Evolutionary conservation across 2,329 filamentous ascomycete genomes (phyloP).

Genomic region (Ceratocystiopsis sp.): DNA sequence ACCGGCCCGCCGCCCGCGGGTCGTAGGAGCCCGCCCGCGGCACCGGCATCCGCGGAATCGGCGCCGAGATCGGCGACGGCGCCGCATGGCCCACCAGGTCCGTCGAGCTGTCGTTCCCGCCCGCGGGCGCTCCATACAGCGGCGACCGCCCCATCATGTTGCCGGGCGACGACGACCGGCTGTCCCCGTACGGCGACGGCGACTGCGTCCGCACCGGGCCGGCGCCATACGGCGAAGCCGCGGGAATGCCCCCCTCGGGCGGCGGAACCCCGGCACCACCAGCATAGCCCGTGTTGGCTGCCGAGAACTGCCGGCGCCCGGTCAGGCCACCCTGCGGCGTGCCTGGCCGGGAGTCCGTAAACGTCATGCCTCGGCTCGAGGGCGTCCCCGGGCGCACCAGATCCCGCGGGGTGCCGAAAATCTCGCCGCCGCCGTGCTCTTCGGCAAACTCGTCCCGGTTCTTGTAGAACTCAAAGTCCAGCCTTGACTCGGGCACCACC

Average conservation of each 20-base stretch:
- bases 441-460: slow-evolving; percentile 75
- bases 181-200: slow-evolving; percentile 3
- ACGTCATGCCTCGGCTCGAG: slow-evolving; percentile 23
- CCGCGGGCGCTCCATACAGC: slow-evolving; percentile 24
- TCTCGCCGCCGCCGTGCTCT: slow-evolving; percentile 63
- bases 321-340: slow-evolving; percentile 27
- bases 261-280: too few relatives aligned
- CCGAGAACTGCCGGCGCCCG: slow-evolving; percentile 10
- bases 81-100: slow-evolving; percentile 37
- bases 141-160: slow-evolving; percentile 24
- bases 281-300: neutral
- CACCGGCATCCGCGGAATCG: neutral
- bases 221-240: slow-evolving; percentile 3
- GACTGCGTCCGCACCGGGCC: slow-evolving; percentile 4
- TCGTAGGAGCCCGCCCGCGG: neutral
- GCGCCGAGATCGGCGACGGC: slow-evolving; percentile 25
- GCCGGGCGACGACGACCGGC: slow-evolving; percentile 8
- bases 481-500: slow-evolving; percentile 67
- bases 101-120: slow-evolving; percentile 34
- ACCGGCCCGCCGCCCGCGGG: neutral
- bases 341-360: slow-evolving; percentile 27
- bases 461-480: slow-evolving; percentile 88
- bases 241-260: slow-evolving; percentile 2
- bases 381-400: slow-evolving; percentile 45
- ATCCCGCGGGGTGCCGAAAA: slow-evolving; percentile 44